Base-by-base conservation (phyloP, 441 rosid genomes). In the Hura crepitans region DNA sequence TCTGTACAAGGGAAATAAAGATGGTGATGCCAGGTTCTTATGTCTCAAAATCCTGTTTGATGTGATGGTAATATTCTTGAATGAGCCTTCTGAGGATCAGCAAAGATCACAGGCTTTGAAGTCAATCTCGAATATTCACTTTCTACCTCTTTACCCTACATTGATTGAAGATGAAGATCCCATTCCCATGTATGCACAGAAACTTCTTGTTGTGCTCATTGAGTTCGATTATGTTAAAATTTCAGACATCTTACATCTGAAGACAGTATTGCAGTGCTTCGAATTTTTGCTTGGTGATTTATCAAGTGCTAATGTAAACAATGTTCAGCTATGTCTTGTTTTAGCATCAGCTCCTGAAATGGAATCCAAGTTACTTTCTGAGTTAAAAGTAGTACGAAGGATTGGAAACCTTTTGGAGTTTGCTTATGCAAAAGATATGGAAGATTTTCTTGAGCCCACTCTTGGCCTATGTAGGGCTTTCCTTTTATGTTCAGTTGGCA, bases 91-190 rank as follows among this genome's bases (percentile, higher is more conserved):
- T 17, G 84, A 82, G 58, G 79, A 80, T 37, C 84, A 81, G 57
- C 84, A 84, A 22, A 81, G 82, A 77, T 79, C 83, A 31, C 83
- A 82, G 35, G 89, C 86, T 74, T 76, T 95, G 82, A 87, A 80
- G 72, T 83, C 88, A 77, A 82, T 92, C 75, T 85, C 99, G 72
- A 87, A 85, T 75, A 68, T 79, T 61, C 94, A 87, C 81, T 95
- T 92, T 83, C 96, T 95, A 61, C 97, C 99, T 30, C 88, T 92
- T 57, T 92, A 95, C 77, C 99, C 99, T 69, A 71, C 84, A 72
- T 72, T 95, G 79, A 87, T 90, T 81, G 94, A 89, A 80, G 99
- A 95, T 75, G 99, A 95, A 83, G 99, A 95, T 76, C 99, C 96
- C 55, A 92, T 92, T 72, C 99, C 99, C 66, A 93, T 92, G 81